These are phyloP conservation scores for Xylariaceae sp. DNA, from an alignment of 2,329 filamentous ascomycete genomes.

Conservation along the genomic window DNA sequence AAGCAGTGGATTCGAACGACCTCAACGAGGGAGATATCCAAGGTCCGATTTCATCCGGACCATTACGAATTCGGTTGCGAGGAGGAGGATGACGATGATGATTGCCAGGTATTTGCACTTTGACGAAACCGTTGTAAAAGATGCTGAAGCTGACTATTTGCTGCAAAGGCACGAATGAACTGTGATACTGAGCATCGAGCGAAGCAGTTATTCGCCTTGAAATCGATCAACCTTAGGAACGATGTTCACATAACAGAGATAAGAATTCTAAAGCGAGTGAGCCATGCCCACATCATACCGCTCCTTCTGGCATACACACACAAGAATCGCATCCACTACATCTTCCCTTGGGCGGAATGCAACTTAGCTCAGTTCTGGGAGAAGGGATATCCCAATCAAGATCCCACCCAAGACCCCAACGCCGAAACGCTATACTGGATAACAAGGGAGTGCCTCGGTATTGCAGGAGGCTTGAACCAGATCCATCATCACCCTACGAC, in stretches of 20 bases:
- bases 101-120: no score
- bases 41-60: background rate
- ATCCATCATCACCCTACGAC: background rate
- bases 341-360: background rate
- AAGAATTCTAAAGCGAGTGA: background rate
- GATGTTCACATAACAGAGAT: background rate
- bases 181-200: background rate
- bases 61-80: background rate
- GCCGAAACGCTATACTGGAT: background rate
- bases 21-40: background rate
- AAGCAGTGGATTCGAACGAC: background rate
- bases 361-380: background rate
- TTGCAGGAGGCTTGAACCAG: background rate
- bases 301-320: background rate
- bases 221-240: background rate
- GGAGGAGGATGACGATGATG: no score
- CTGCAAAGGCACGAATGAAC: no score
- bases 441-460: background rate
- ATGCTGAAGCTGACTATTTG: no score
- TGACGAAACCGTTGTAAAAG: no score
- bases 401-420: background rate
- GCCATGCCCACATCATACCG: background rate
- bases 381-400: no score
- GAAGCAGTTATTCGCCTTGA: background rate
- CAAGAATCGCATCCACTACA: background rate